phyloP scores from a whole-genome alignment of 176 grass and related monocot genomes.

The Elymus sibiricus region DNA sequence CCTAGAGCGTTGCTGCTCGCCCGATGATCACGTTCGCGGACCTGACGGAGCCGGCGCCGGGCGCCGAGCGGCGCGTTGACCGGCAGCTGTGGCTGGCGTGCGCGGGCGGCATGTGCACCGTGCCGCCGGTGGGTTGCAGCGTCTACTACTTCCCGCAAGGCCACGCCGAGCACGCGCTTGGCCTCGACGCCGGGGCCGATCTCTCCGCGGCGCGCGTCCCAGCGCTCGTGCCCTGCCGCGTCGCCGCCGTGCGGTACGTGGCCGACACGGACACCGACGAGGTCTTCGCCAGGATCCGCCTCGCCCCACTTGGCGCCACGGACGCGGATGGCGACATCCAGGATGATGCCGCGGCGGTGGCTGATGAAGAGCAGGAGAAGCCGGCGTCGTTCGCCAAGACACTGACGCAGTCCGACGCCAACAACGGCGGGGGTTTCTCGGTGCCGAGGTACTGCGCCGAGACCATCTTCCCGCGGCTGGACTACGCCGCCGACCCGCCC shows the following conservation, averaged over 20 bases:
- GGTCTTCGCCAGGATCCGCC: slow-evolving; percentile 73
- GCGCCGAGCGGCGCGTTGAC: slow-evolving; percentile 60
- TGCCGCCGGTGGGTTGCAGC: slow-evolving; percentile 62
- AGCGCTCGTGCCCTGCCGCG: slow-evolving; percentile 56
- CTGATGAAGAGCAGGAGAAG: slow-evolving; percentile 49
- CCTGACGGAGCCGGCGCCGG: slow-evolving; percentile 50
- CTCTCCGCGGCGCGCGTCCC: slow-evolving; percentile 38
- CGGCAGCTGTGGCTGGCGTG: slow-evolving; percentile 92
- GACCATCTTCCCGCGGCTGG: slow-evolving; percentile 88
- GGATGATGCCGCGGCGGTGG: slow-evolving; percentile 24
- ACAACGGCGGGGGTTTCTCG: slow-evolving; percentile 97
- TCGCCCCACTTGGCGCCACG: slow-evolving; percentile 33
- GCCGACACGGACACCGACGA: slow-evolving; percentile 87
- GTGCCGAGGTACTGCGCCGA: slow-evolving; percentile 91
- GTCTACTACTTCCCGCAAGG: slow-evolving; percentile 98
- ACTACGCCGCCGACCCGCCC: slow-evolving; percentile 80
- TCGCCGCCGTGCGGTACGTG: slow-evolving; percentile 64
- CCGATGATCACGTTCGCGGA: slow-evolving; percentile 73
- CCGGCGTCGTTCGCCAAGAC: slow-evolving; percentile 96
- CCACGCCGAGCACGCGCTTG: slow-evolving; percentile 87
- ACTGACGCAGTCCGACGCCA: slow-evolving; percentile 90
- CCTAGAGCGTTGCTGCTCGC: neutral
- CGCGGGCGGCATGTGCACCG: slow-evolving; percentile 87
- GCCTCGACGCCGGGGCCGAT: slow-evolving; percentile 21
- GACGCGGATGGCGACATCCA: slow-evolving; percentile 4